These are phyloP conservation scores for Gossypium arboreum DNA, from an alignment of 345 rosid species.

Conservation along the genomic window DNA sequence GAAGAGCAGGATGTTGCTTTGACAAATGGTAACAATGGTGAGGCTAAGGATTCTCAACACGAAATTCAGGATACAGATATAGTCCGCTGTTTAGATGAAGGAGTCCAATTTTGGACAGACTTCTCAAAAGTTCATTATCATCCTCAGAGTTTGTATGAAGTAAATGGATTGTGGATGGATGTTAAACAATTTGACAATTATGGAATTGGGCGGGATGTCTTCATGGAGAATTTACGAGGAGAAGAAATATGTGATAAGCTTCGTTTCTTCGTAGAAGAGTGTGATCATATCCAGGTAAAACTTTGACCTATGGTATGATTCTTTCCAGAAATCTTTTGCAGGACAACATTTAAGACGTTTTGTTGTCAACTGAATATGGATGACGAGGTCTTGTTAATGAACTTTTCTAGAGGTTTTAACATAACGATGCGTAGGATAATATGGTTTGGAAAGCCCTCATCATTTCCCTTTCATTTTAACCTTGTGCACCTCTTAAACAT, in stretches of 20 bases:
- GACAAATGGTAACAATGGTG: slow-evolving; percentile 18
- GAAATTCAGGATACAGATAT: slow-evolving; percentile 66
- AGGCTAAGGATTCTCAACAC: slow-evolving; percentile 28
- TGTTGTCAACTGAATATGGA: not conserved
- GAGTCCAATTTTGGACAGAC: slow-evolving; percentile 85
- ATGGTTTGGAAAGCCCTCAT: not conserved
- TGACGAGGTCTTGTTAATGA: not conserved
- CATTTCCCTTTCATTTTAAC: not conserved
- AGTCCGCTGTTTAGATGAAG: slow-evolving; percentile 59
- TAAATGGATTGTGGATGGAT: slow-evolving; percentile 67
- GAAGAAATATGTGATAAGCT: slow-evolving; percentile 82
- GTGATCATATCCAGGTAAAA: slow-evolving; percentile 86
- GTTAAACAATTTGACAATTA: slow-evolving; percentile 60
- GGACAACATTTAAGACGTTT: not conserved
- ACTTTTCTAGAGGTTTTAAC: not conserved
- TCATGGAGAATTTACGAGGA: slow-evolving; percentile 50
- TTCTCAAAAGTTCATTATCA: slow-evolving; percentile 86
- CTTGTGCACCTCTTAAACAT: not conserved
- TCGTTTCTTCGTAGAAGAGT: slow-evolving; percentile 80
- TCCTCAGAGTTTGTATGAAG: slow-evolving; percentile 66
- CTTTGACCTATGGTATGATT: not conserved
- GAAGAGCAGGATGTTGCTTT: slow-evolving; percentile 36
- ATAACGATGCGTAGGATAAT: not conserved
- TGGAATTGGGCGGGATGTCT: slow-evolving; percentile 74
- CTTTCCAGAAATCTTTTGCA: not conserved